Evolutionary conservation across 1,284 basidiomycete species (phyloP).

Genomic region (Cryptococcus deneoformans): DNA sequence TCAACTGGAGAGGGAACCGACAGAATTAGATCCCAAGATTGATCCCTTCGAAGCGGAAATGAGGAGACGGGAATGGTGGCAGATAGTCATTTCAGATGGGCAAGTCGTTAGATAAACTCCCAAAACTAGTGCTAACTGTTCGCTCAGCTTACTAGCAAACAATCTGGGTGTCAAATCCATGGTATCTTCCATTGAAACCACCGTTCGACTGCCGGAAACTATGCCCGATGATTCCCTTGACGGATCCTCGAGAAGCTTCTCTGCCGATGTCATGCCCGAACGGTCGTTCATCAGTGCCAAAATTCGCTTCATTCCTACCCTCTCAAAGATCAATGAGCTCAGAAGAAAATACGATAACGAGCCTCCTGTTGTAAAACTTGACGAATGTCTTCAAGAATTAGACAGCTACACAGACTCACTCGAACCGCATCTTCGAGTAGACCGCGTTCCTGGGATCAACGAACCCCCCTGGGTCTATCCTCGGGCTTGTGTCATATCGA

Average conservation of each 20-base stretch:
- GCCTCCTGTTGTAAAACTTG: background rate
- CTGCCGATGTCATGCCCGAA: background rate
- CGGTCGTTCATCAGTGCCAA: background rate
- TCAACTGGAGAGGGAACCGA: slow-evolving; percentile 5
- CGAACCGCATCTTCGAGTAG: background rate
- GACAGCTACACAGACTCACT: background rate
- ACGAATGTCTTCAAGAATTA: background rate
- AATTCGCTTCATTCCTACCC: background rate
- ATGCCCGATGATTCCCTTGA: background rate
- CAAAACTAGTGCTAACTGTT: too few relatives aligned
- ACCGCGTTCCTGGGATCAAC: background rate
- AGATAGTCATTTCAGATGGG: background rate
- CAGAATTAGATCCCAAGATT: background rate
- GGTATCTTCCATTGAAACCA: background rate
- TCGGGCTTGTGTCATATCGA: background rate
- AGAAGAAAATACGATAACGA: background rate
- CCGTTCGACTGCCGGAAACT: background rate
- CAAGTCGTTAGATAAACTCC: background rate
- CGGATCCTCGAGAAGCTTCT: background rate
- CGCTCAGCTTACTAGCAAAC: too few relatives aligned
- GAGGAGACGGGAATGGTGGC: slow-evolving; percentile 8
- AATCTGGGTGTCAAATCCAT: background rate
- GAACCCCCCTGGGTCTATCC: background rate
- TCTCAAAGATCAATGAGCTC: background rate
- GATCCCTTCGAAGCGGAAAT: slow-evolving; percentile 6